Evolutionary conservation across 371 early-diverging fungal genomes (phyloP).

Genomic region (Dichotomocladium elegans): DNA sequence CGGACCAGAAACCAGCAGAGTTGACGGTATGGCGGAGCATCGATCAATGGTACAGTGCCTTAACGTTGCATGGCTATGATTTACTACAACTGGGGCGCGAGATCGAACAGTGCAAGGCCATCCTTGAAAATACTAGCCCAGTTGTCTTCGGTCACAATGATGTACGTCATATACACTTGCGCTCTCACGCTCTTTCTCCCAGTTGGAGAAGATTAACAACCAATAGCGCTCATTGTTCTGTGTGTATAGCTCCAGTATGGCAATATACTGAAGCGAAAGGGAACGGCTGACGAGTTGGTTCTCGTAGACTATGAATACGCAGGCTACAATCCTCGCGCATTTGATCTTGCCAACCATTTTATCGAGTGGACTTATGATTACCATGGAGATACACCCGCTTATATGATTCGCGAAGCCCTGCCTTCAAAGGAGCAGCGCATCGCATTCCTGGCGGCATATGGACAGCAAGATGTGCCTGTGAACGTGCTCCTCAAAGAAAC

Average conservation of each 20-base stretch:
- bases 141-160: slow-evolving; percentile 85
- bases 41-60: slow-evolving; percentile 58
- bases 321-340: slow-evolving; percentile 83
- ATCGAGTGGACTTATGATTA: slow-evolving; percentile 90
- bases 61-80: slow-evolving; percentile 34
- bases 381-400: slow-evolving; percentile 57
- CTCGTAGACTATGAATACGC: slow-evolving; percentile 82
- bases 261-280: slow-evolving; percentile 28
- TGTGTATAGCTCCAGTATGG: slow-evolving; percentile 26
- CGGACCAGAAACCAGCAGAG: too few relatives aligned
- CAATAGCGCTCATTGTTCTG: neutral
- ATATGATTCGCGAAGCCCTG: slow-evolving; percentile 41
- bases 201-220: neutral
- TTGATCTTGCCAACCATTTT: slow-evolving; percentile 87
- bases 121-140: slow-evolving; percentile 46
- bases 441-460: slow-evolving; percentile 66
- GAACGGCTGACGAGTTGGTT: slow-evolving; percentile 19
- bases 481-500: slow-evolving; percentile 37
- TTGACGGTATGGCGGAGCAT: slow-evolving; percentile 61
- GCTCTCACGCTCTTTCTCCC: neutral
- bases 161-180: slow-evolving; percentile 35
- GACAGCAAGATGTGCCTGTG: slow-evolving; percentile 28
- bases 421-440: slow-evolving; percentile 62
- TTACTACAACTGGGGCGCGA: slow-evolving; percentile 39
- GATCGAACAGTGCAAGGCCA: slow-evolving; percentile 39